Conservation (phyloP, 2,329 filamentous ascomycete genomes). For the Fusarium napiforme region DNA sequence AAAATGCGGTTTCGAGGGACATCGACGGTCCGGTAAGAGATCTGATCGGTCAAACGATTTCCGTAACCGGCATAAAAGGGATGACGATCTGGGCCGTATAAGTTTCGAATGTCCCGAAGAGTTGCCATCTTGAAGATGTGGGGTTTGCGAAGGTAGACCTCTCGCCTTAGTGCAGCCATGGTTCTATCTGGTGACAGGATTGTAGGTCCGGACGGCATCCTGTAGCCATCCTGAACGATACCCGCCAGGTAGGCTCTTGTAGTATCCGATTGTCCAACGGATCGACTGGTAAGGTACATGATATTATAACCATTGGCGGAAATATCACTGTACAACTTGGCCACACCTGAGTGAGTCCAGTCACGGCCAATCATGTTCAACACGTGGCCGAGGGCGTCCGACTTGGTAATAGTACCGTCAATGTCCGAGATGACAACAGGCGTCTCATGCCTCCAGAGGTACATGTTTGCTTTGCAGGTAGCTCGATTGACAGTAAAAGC, state of each 20-base stretch:
- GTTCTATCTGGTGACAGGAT: slow-evolving; percentile 96
- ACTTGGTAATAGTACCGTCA: slow-evolving; percentile 98
- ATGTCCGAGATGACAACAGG: slow-evolving; percentile 99
- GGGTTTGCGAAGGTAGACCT: slow-evolving; percentile 94
- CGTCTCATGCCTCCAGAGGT: slow-evolving; percentile 88
- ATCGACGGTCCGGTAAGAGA: slow-evolving; percentile 95
- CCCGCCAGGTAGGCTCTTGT: slow-evolving; percentile 91
- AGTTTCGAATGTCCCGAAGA: slow-evolving; percentile 87
- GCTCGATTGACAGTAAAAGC: slow-evolving; percentile 96
- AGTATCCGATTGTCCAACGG: slow-evolving; percentile 91
- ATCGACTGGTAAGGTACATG: slow-evolving; percentile 95
- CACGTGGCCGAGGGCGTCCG: slow-evolving; percentile 92
- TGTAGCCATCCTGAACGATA: slow-evolving; percentile 87
- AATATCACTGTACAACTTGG: slow-evolving; percentile 97
- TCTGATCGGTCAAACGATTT: slow-evolving; percentile 93
- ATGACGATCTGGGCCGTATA: slow-evolving; percentile 80
- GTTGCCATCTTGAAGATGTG: slow-evolving; percentile 99
- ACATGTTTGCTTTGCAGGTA: slow-evolving; percentile 92
- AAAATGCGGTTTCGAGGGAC: slow-evolving; percentile 96
- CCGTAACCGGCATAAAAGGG: slow-evolving; percentile 98
- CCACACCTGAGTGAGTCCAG: slow-evolving; percentile 97
- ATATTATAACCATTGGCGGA: slow-evolving; percentile 97
- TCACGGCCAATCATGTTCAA: slow-evolving; percentile 96
- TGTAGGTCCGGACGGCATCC: slow-evolving; percentile 87
- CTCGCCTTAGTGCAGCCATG: slow-evolving; percentile 89